Evolutionary conservation across 2,329 filamentous ascomycete genomes (phyloP).

Genomic region (Verticillium albo-atrum): DNA sequence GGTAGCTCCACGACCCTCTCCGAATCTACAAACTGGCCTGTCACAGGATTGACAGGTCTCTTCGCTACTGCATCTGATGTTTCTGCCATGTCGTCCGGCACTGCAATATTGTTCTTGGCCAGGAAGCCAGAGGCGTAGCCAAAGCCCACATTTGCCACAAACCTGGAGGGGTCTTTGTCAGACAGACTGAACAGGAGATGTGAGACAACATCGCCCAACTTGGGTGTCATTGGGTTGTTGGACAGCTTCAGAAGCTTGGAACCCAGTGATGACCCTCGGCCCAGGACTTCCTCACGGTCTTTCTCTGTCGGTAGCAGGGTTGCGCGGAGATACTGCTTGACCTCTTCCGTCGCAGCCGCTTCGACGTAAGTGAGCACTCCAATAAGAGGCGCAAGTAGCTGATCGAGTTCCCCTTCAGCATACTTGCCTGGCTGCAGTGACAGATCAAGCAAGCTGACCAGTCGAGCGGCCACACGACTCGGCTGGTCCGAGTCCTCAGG

Average conservation of each 20-base stretch:
- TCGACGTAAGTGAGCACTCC: slow-evolving; percentile 69
- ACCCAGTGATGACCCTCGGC: slow-evolving; percentile 68
- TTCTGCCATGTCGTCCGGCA: slow-evolving; percentile 61
- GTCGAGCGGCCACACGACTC: slow-evolving; percentile 54
- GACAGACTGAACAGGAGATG: slow-evolving; percentile 84
- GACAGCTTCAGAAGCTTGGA: slow-evolving; percentile 74
- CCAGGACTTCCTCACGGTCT: slow-evolving; percentile 74
- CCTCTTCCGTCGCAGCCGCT: slow-evolving; percentile 58
- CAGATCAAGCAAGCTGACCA: slow-evolving; percentile 67
- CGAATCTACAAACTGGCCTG: slow-evolving; percentile 72
- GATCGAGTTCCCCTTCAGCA: slow-evolving; percentile 66
- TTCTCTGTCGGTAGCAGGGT: slow-evolving; percentile 70
- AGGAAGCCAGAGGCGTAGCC: slow-evolving; percentile 90
- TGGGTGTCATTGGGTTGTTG: slow-evolving; percentile 66
- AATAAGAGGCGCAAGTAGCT: slow-evolving; percentile 66
- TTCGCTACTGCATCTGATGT: slow-evolving; percentile 20
- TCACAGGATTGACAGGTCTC: slow-evolving; percentile 71
- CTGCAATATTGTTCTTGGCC: slow-evolving; percentile 74
- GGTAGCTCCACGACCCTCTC: slow-evolving; percentile 56
- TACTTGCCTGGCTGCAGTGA: slow-evolving; percentile 54
- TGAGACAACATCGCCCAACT: slow-evolving; percentile 70
- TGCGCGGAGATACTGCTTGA: slow-evolving; percentile 58
- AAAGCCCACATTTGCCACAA: slow-evolving; percentile 90
- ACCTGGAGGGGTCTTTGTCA: slow-evolving; percentile 69
- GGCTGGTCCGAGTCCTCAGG: slow-evolving; percentile 32